Conservation (phyloP, 192 early-diverging fungal genomes). For the Coemansia sp. region DNA sequence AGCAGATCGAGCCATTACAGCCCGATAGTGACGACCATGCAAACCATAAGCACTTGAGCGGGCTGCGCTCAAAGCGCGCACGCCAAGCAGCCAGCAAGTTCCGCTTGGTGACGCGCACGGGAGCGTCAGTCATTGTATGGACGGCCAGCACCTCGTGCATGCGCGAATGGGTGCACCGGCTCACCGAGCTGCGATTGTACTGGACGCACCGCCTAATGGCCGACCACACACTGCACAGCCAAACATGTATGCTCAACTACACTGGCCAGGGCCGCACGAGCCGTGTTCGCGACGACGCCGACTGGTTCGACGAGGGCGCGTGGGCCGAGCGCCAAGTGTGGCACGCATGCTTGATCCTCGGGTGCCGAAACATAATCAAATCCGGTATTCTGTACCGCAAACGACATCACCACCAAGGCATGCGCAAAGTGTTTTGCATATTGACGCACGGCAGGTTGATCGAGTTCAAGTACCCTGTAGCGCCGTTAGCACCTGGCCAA, state of each 20-base stretch:
- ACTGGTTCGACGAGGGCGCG: slow-evolving; percentile 41
- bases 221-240: slow-evolving; percentile 35
- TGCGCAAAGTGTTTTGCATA: slow-evolving; percentile 53
- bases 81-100: slow-evolving; percentile 34
- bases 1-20: slow-evolving; percentile 27
- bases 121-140: slow-evolving; percentile 38
- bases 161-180: slow-evolving; percentile 49
- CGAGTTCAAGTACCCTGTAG: slow-evolving; percentile 38
- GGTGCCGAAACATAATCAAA: slow-evolving; percentile 52
- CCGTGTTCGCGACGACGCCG: slow-evolving; percentile 26
- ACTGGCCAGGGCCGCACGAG: slow-evolving; percentile 32
- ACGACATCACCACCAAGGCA: slow-evolving; percentile 42
- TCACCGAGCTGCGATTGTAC: slow-evolving; percentile 41
- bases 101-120: slow-evolving; percentile 34
- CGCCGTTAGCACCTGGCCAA: slow-evolving; percentile 18
- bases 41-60: not conserved
- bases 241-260: slow-evolving; percentile 40
- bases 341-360: slow-evolving; percentile 48
- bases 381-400: slow-evolving; percentile 53
- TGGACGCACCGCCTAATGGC: slow-evolving; percentile 43
- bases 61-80: slow-evolving; percentile 28
- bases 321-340: slow-evolving; percentile 49
- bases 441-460: slow-evolving; percentile 45
- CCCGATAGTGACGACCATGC: slow-evolving; percentile 15
- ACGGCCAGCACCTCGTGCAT: slow-evolving; percentile 36